A percentile compares a stretch with the other conserved stretches of the same genome.
Conservation (phyloP, 371 early-diverging fungal genomes). For the Rhizopus sp. region DNA sequence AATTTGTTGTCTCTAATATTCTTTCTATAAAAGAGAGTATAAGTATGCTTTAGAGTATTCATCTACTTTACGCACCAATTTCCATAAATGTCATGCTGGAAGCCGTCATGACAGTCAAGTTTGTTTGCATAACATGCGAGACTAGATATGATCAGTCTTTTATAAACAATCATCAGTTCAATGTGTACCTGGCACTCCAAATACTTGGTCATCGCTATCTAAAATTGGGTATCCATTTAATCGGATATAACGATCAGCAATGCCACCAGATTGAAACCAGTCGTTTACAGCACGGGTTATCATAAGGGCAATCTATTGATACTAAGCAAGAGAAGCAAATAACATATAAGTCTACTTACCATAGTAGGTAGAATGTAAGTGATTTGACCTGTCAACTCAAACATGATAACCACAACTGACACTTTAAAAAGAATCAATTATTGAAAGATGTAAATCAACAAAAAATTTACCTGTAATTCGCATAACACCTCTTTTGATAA, state of each 20-base stretch:
- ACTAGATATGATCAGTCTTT: slow-evolving; percentile 32
- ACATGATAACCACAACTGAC: slow-evolving; percentile 93
- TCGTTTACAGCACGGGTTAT: slow-evolving; percentile 89
- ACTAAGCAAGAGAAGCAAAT: background rate
- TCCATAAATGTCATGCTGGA: slow-evolving; percentile 46
- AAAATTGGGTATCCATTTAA: slow-evolving; percentile 88
- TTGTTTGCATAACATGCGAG: slow-evolving; percentile 64
- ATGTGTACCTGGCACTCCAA: slow-evolving; percentile 54
- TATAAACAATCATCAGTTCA: background rate
- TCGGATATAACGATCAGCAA: slow-evolving; percentile 85
- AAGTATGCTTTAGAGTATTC: background rate
- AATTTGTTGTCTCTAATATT: slow-evolving; percentile 53
- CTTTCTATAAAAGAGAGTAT: slow-evolving; percentile 31
- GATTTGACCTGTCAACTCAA: slow-evolving; percentile 94
- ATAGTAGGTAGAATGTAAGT: slow-evolving; percentile 92
- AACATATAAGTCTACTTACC: slow-evolving; percentile 47
- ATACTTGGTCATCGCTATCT: slow-evolving; percentile 77
- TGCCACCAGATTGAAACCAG: slow-evolving; percentile 78
- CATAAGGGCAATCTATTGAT: slow-evolving; percentile 78
- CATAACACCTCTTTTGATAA: slow-evolving; percentile 60
- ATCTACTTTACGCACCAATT: slow-evolving; percentile 31
- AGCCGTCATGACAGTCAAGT: slow-evolving; percentile 60
- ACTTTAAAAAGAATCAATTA: slow-evolving; percentile 35
- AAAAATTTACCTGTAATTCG: slow-evolving; percentile 56
- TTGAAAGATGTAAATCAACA: background rate